Conservation (phyloP, 2,329 filamentous ascomycete genomes). For the Penicillium sp. region DNA sequence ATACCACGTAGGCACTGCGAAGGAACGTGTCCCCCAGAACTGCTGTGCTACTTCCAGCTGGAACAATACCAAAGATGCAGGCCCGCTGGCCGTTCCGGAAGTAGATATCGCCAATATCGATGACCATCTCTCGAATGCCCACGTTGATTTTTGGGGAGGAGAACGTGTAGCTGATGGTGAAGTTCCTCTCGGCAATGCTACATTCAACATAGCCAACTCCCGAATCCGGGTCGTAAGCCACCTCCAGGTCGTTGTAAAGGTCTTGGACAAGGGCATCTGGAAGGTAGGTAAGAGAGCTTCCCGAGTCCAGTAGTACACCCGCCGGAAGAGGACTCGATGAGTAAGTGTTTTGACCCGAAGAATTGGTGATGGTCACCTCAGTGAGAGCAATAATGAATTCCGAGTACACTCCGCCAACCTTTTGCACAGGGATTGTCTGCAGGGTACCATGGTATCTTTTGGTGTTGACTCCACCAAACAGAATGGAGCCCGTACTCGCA, state of each 20-base stretch:
- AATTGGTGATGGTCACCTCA: conserved; percentile 46
- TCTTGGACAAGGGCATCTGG: conserved; percentile 34
- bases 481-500: conserved; percentile 63
- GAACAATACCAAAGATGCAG: conserved; percentile 53
- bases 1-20: conserved; percentile 62
- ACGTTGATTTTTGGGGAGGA: conserved; percentile 56
- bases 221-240: conserved; percentile 56
- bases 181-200: conserved; percentile 48
- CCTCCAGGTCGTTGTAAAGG: conserved; percentile 60
- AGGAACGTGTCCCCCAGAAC: conserved; percentile 64
- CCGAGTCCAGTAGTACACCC: conserved; percentile 43
- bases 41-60: conserved; percentile 47
- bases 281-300: conserved; percentile 42
- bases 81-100: conserved; percentile 37
- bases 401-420: conserved; percentile 50
- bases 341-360: conserved; percentile 24
- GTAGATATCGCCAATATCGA: conserved; percentile 47
- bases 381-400: conserved; percentile 72
- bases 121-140: conserved; percentile 55
- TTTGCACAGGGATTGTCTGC: conserved; percentile 66
- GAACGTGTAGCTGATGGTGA: conserved; percentile 59
- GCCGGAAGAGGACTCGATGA: conserved; percentile 42
- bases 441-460: conserved; percentile 63
- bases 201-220: conserved; percentile 57
- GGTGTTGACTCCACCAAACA: conserved; percentile 74